Base-by-base conservation (phyloP, 2,329 filamentous ascomycete genomes). In the Rhynchosporium agropyri region DNA sequence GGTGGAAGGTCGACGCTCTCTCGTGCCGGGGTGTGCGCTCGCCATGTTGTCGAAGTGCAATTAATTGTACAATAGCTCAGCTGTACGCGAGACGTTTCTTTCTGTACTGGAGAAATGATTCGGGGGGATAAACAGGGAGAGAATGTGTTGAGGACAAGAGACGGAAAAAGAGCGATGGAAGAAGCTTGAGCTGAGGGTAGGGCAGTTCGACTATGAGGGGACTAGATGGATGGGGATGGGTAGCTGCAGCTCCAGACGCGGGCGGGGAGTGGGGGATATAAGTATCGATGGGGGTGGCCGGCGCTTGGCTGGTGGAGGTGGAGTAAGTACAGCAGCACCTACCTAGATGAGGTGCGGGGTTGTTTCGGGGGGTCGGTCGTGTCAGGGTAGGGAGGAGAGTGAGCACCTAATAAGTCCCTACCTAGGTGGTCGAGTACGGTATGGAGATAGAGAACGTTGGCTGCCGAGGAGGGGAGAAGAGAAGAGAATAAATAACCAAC, bases 1-100 rank as follows among this genome's bases (percentile, higher is more conserved):
- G 63, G 84, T 89, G 26, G 92, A 96, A 63, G 90, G 92, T 69
- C 86, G 90, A 70, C 93, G 89, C 82, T 97, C 88, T 68, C 91
- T 40, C 54, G 33, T 49, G 46, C 31, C 67, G 26, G 51, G 58
- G 42, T 50, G 29, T 54, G 57, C 26, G 46, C 54, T 54, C 36
- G 38, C 20, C 54, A 56, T 62, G 26, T 46, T 58, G 55, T n/a
- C 13, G 36, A 36, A 42, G 4, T 55, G 49, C 40, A 36, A 58
- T 4, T 20, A 36, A 58, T 4, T 20, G 20, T 1, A 20, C 20
- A 20, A 20, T 20, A 20, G 20, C 20, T 20, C 20, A 20, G 20
- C 20, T 20, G 20, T 20, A 20, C 20, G 7, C 7, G 15, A 15
- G 29, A 28, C 31, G 43, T 38, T 40, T 12, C 36, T 7, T 51